These are phyloP conservation scores for Pythium sukuiense DNA, from an alignment of 352 stramenopile genomes.

Conservation along the genomic window DNA sequence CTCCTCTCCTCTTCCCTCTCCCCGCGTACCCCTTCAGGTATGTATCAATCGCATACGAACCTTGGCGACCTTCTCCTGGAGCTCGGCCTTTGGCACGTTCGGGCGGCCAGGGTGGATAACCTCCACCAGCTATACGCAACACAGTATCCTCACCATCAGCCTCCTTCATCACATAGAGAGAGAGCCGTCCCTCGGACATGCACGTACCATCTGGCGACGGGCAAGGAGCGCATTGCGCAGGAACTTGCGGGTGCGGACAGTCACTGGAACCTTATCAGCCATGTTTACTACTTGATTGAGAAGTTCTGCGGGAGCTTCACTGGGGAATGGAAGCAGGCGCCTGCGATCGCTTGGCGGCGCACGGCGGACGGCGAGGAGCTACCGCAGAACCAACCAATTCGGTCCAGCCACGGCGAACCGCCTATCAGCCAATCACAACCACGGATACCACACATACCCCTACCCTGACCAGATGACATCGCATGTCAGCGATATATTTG, in stretches of 20 bases:
- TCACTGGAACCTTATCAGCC: slow-evolving; percentile 93
- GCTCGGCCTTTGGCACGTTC: slow-evolving; percentile 97
- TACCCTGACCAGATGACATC: slow-evolving; percentile 26
- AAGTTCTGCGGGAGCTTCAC: slow-evolving; percentile 74
- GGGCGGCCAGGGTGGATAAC: slow-evolving; percentile 97
- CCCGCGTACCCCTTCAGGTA: slow-evolving; percentile 2
- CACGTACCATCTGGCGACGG: slow-evolving; percentile 96
- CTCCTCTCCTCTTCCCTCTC: slow-evolving; percentile 1
- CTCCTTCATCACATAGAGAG: neutral
- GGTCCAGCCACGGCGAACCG: slow-evolving; percentile 30
- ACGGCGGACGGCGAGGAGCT: slow-evolving; percentile 27
- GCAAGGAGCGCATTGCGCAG: slow-evolving; percentile 97
- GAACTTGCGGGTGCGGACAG: slow-evolving; percentile 99
- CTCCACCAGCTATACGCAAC: slow-evolving; percentile 90
- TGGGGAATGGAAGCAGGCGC: slow-evolving; percentile 24
- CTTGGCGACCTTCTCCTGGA: slow-evolving; percentile 97
- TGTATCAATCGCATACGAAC: slow-evolving; percentile 50
- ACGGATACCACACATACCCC: neutral
- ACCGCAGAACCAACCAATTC: slow-evolving; percentile 82
- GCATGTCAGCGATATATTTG: slow-evolving; percentile 12
- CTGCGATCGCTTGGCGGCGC: slow-evolving; percentile 3
- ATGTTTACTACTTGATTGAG: slow-evolving; percentile 81
- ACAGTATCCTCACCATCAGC: neutral
- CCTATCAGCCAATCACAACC: slow-evolving; percentile 40
- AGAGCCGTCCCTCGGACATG: neutral